Evolutionary conservation across 371 early-diverging fungal genomes (phyloP).

Genomic region (Batkoa obscura): DNA sequence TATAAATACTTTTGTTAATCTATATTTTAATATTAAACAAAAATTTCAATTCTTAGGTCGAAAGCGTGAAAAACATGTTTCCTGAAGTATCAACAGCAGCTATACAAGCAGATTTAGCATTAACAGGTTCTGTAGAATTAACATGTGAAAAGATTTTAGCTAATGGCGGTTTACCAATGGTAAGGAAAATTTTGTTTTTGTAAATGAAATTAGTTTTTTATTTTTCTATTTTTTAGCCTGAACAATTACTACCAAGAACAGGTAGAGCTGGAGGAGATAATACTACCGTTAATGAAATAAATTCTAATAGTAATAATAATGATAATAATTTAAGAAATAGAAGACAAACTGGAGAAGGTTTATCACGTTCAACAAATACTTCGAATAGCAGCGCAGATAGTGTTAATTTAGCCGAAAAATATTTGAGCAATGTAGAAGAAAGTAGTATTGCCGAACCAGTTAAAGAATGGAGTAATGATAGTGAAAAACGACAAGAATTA

Average conservation of each 20-base stretch:
- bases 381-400: no score
- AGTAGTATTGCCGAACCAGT: conserved; percentile 28
- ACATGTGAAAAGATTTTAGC: conserved; percentile 77
- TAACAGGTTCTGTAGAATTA: conserved; percentile 71
- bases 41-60: no score
- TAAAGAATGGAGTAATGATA: conserved; percentile 56
- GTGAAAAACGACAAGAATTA: conserved; percentile 50
- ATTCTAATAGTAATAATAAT: no score
- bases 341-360: no score
- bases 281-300: no score
- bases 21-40: no score
- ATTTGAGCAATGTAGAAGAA: conserved; percentile 21
- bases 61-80: conserved; percentile 64
- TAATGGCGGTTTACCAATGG: conserved; percentile 49
- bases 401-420: no score
- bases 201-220: not conserved
- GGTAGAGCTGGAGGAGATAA: conserved; percentile 1
- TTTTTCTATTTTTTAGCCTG: not conserved
- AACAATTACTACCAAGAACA: conserved; percentile 2
- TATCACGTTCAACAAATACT: no score
- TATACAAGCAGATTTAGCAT: conserved; percentile 61
- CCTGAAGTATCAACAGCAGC: conserved; percentile 64
- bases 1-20: no score
- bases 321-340: no score
- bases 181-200: conserved; percentile 10